Evolutionary conservation across 2,329 filamentous ascomycete species (phyloP).

Genomic region (Trichoderma aggressivum): DNA sequence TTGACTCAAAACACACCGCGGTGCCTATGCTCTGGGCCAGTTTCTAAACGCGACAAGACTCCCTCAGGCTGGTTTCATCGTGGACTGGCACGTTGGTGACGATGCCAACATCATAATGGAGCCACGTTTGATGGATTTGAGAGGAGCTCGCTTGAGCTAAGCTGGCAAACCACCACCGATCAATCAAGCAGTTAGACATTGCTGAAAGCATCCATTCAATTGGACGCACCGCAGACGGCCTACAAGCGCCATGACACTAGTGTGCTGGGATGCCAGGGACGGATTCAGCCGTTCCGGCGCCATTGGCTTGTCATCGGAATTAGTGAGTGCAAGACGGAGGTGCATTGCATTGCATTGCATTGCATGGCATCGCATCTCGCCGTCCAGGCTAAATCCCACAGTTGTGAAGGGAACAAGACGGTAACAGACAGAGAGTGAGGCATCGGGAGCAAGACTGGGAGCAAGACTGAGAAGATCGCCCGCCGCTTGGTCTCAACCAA

Average conservation of each 20-base stretch:
- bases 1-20: background rate
- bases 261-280: slow-evolving; percentile 13
- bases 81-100: background rate
- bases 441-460: background rate
- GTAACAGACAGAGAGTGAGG: background rate
- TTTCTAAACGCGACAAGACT: background rate
- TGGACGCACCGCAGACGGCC: background rate
- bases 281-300: slow-evolving; percentile 16
- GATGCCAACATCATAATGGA: background rate
- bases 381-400: background rate
- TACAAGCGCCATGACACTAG: slow-evolving; percentile 12
- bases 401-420: background rate
- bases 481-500: background rate
- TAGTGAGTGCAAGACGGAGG: background rate
- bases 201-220: slow-evolving; percentile 14
- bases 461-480: background rate
- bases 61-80: background rate
- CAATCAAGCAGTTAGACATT: background rate
- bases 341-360: slow-evolving; percentile 15
- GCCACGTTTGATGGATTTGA: slow-evolving; percentile 15
- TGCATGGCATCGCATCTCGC: background rate
- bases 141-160: background rate
- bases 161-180: background rate
- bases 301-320: slow-evolving; percentile 15
- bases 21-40: background rate